phyloP scores from a whole-genome alignment of 2,329 filamentous ascomycete species.

The Triangularia verruculosa region DNA sequence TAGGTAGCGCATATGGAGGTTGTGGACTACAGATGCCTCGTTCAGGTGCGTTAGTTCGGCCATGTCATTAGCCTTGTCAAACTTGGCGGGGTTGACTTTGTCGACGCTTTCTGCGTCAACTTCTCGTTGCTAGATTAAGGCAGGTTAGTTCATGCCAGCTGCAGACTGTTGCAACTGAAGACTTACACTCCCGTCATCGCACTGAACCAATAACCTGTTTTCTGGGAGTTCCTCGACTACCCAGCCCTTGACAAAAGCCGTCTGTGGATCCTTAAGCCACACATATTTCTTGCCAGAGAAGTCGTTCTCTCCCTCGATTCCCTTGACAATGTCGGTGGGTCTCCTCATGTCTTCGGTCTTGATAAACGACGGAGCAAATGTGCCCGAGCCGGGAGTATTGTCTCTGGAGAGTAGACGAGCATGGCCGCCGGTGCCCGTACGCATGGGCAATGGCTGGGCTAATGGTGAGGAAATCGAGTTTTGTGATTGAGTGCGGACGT shows the following conservation, averaged over 20 bases:
- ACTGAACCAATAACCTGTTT: conserved; percentile 77
- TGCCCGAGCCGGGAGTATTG: conserved; percentile 64
- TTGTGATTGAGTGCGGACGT: conserved; percentile 68
- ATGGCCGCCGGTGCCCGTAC: conserved; percentile 35
- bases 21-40: conserved; percentile 96
- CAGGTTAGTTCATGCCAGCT: conserved; percentile 20
- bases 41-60: conserved; percentile 97
- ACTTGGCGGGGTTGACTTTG: conserved; percentile 98
- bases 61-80: conserved; percentile 99
- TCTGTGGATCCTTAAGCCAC: conserved; percentile 85
- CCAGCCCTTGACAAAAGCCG: conserved; percentile 89
- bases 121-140: conserved; percentile 69
- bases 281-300: conserved; percentile 98
- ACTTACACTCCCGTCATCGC: conserved; percentile 83
- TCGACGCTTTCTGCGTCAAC: conserved; percentile 85
- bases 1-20: conserved; percentile 91
- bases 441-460: conserved; percentile 32
- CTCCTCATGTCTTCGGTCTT: conserved; percentile 72
- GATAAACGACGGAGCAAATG: conserved; percentile 96
- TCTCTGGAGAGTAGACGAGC: conserved; percentile 61
- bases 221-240: conserved; percentile 76
- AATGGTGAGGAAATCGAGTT: conserved; percentile 47
- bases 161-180: neutral
- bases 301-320: conserved; percentile 96
- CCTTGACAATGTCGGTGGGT: conserved; percentile 54